Conservation (phyloP, 768 basidiomycete species). For the Termitomyces sp. region DNA sequence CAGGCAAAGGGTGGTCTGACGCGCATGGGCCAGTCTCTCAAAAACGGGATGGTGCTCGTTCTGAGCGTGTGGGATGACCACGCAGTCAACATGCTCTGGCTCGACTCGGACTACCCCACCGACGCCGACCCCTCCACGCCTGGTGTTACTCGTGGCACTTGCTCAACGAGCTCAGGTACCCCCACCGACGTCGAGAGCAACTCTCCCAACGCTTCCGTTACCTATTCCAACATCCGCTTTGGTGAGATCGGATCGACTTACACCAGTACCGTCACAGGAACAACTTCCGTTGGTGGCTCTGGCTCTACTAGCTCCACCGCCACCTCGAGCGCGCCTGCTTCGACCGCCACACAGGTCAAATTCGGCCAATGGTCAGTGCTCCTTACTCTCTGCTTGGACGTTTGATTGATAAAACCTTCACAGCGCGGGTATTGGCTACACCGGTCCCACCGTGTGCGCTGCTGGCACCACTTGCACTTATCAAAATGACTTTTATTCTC, state of each 20-base stretch:
- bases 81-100: constrained; percentile 24
- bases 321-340: not conserved
- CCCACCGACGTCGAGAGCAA: constrained; percentile 29
- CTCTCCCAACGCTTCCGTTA: constrained; percentile 18
- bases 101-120: constrained; percentile 26
- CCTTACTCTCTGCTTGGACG: not conserved
- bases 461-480: constrained; percentile 5
- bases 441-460: constrained; percentile 2
- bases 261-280: not conserved
- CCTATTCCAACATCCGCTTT: constrained; percentile 31
- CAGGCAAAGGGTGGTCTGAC: constrained; percentile 34
- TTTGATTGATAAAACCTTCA: not conserved
- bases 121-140: constrained; percentile 14
- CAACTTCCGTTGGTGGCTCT: not conserved
- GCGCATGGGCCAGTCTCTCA: constrained; percentile 30
- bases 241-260: constrained; percentile 8
- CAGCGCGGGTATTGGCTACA: constrained; percentile 1
- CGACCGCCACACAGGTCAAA: not conserved
- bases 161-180: constrained; percentile 32
- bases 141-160: constrained; percentile 28
- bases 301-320: not conserved
- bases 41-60: constrained; percentile 37
- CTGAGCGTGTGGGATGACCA: constrained; percentile 40
- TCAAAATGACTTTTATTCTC: constrained; percentile 1
- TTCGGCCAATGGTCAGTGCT: constrained; percentile 2